Conservation (phyloP, 2,329 filamentous ascomycete genomes). For the Hypocrella siamensis region DNA sequence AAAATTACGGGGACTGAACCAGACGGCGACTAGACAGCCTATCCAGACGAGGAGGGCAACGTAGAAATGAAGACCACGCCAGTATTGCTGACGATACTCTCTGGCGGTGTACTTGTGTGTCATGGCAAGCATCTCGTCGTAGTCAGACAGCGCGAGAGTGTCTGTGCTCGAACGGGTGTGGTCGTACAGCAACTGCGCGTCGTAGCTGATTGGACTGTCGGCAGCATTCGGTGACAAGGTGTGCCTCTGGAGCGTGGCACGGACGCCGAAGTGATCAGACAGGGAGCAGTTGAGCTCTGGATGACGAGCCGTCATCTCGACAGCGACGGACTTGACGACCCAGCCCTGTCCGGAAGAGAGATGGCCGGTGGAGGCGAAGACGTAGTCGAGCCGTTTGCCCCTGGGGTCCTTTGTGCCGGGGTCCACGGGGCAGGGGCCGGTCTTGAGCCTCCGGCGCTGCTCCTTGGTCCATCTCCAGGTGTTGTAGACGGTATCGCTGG, state of each 20-base stretch:
- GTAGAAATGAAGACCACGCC: conserved; percentile 61
- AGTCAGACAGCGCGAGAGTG: conserved; percentile 13
- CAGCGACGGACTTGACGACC: conserved; percentile 53
- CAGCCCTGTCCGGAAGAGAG: conserved; percentile 30
- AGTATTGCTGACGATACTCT: conserved; percentile 55
- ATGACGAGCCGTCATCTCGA: conserved; percentile 72
- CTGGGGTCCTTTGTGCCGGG: conserved; percentile 50
- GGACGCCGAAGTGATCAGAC: conserved; percentile 89
- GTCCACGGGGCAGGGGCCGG: conserved; percentile 41
- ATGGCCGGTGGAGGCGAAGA: conserved; percentile 56
- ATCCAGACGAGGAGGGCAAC: conserved; percentile 50
- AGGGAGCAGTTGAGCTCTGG: conserved; percentile 70
- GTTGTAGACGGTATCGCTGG: conserved; percentile 74
- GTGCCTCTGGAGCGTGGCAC: conserved; percentile 52
- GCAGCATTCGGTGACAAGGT: conserved; percentile 10
- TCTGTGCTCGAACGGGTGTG: conserved; percentile 6
- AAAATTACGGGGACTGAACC: conserved; percentile 67
- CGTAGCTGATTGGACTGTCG: conserved; percentile 9
- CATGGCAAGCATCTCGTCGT: conserved; percentile 56
- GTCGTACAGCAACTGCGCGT: conserved; percentile 17
- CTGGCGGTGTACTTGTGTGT: conserved; percentile 52
- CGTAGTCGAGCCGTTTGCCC: conserved; percentile 87
- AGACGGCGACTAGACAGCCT: conserved; percentile 65
- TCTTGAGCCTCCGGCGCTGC: conserved; percentile 50
- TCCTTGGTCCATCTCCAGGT: conserved; percentile 81